Base-by-base conservation (phyloP, 2,329 filamentous ascomycete genomes). In the Orbilia brochopaga region DNA sequence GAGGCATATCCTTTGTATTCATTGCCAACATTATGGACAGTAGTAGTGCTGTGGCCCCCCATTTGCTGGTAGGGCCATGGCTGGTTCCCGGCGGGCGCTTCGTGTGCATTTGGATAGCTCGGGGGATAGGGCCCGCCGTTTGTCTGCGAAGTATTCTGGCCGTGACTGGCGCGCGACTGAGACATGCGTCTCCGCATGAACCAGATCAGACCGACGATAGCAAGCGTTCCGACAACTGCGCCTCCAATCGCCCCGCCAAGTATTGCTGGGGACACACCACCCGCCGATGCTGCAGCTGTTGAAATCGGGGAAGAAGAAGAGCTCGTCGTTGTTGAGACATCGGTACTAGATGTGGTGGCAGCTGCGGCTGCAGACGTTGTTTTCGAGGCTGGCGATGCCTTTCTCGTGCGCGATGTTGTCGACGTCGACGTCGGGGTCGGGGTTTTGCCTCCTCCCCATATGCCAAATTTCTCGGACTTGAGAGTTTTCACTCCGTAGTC, bases 31-130 rank as follows among this genome's bases (percentile, higher is more conserved):
- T 70, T 70, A 8, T 32, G 27, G 5, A 64, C 52, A n/a, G 54
- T 72, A 0, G 60, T 61, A 1, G 60, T 65, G 40, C 60, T 72
- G n/a, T 59, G 55, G 7, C 30, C 55, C 15, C 56, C 48, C 60
- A 72, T 60, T 30, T 72, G 60, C n/a, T 72, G 60, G 15, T 72
- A 72, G 15, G 60, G 42, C 67, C 67, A 72, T 10, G 61, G 40
- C 23, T 72, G 67, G 7, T 46, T 52, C 7, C 50, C 51, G n/a
- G 55, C 51, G 17, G 32, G 32, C 11, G 27, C 19, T 8, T 32
- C 27, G 8, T 32, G 27, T 8, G 17, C 46, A 53, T 42, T 59
- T 55, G 46, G 66, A 27, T 59, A 55, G 13, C 27, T 48, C 2
- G 46, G 53, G n/a, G 59, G 54, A 0, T 27, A 30, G 21, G 42